These are phyloP conservation scores for Fusarium nodosum DNA, from an alignment of 2,329 filamentous ascomycete species.

Conservation along the genomic window DNA sequence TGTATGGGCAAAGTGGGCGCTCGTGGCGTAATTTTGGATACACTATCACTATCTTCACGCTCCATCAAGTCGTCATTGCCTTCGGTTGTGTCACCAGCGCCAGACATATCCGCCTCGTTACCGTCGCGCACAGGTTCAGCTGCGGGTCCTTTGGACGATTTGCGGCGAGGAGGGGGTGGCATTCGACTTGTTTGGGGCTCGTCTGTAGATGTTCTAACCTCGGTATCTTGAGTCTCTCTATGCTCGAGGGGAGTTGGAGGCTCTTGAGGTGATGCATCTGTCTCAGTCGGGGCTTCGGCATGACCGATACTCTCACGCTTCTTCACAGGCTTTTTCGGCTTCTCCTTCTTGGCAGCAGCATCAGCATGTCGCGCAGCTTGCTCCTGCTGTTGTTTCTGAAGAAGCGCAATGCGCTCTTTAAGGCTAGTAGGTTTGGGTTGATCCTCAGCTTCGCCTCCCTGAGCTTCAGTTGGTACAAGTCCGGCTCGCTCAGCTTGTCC, in stretches of 20 bases:
- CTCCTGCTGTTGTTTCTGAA: constrained; percentile 95
- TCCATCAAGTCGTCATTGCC: constrained; percentile 73
- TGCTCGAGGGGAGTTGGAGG: constrained; percentile 58
- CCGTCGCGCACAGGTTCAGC: constrained; percentile 66
- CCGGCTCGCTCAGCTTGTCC: constrained; percentile 79
- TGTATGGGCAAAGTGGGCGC: constrained; percentile 55
- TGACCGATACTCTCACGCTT: constrained; percentile 66
- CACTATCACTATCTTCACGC: constrained; percentile 80
- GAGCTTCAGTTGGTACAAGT: constrained; percentile 61
- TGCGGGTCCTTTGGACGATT: constrained; percentile 63
- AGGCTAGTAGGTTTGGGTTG: constrained; percentile 92
- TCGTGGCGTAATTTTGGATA: constrained; percentile 57
- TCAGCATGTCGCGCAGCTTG: constrained; percentile 87
- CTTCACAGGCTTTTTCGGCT: constrained; percentile 83
- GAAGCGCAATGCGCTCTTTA: constrained; percentile 93
- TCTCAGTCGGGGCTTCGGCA: constrained; percentile 49
- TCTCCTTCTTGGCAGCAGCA: constrained; percentile 84
- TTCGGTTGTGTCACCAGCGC: constrained; percentile 74
- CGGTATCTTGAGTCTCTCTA: constrained; percentile 62
- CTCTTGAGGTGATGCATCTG: constrained; percentile 51
- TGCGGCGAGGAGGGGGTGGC: constrained; percentile 64
- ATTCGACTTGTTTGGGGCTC: constrained; percentile 53
- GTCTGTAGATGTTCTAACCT: constrained; percentile 66
- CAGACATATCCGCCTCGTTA: constrained; percentile 75
- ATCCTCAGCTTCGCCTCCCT: constrained; percentile 75